phyloP scores from a whole-genome alignment of 2,329 filamentous ascomycete genomes.

The Paraphaeosphaeria sporulosa region DNA sequence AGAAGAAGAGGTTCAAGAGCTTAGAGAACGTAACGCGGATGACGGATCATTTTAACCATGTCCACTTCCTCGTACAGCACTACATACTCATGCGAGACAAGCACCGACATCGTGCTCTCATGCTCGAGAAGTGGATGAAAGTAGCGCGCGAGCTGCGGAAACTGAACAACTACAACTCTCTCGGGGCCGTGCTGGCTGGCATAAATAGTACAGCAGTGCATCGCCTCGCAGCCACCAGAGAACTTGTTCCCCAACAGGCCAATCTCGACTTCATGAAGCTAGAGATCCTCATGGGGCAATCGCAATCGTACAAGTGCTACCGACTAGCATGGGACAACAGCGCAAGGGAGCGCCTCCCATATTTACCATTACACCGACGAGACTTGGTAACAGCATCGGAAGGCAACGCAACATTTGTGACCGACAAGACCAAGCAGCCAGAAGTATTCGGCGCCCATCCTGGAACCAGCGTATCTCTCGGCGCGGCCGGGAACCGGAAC shows the following conservation, averaged over 20 bases:
- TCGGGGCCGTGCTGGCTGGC: conserved; percentile 92
- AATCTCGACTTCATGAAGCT: conserved; percentile 88
- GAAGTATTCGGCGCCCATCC: conserved; percentile 43
- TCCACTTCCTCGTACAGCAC: conserved; percentile 64
- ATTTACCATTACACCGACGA: conserved; percentile 85
- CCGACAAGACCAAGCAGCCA: conserved; percentile 49
- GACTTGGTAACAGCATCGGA: conserved; percentile 93
- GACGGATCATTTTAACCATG: conserved; percentile 79
- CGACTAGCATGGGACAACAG: conserved; percentile 98
- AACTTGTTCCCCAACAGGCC: conserved; percentile 73
- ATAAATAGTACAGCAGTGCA: conserved; percentile 89
- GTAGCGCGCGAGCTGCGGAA: conserved; percentile 84
- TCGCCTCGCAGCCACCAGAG: conserved; percentile 79
- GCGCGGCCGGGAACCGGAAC: conserved; percentile 35
- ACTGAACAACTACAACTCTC: conserved; percentile 95
- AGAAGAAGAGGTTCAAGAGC: conserved; percentile 77
- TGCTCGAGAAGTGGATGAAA: conserved; percentile 94
- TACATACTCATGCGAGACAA: conserved; percentile 83
- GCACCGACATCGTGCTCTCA: conserved; percentile 89
- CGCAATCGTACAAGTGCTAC: conserved; percentile 91
- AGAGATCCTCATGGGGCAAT: conserved; percentile 84
- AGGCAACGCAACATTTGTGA: conserved; percentile 89
- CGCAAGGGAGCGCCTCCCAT: conserved; percentile 87
- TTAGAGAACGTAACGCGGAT: conserved; percentile 91
- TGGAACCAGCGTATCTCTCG: conserved; percentile 44